Base-by-base conservation (phyloP, 2,329 filamentous ascomycete species). In the Sclerotiophoma versabilis region DNA sequence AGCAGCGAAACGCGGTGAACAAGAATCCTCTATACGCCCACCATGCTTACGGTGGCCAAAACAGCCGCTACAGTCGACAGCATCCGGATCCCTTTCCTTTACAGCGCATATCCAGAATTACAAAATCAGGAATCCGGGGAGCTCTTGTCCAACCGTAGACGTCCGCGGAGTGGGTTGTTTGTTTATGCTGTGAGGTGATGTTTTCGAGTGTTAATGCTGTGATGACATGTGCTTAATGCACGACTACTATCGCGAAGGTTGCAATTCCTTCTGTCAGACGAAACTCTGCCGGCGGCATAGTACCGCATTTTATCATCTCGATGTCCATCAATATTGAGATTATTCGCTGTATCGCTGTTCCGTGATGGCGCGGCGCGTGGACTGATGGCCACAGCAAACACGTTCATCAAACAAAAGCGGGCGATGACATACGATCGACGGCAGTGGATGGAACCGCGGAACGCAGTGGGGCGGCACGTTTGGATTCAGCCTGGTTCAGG, bases 391-490 rank as follows among this genome's bases (percentile, higher is more conserved):
- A 17, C 34, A 20, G 29, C 7, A 39, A 39, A 25, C 29, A 27
- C 41, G 29, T 46, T 22, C 27, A 36, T 19, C 4, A 39, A 53
- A 36, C 36, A 46, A 49, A 48, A 49, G 50, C 44, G 50, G 38
- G 14, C 33, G 14, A 49, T 54, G 50, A 54, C 50, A 54, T 47
- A 54, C 44, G 38, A 54, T 54, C 50, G 50, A 54, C 50, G 34
- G 20, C 17, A 15, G 15, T 36, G 29, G 36, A 45, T 33, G 33
- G 43, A 43, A 33, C 37, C 15, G 26, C 50, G 44, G 44, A 43
- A 25, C 26, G 26, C 14, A 15, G 50, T 54, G 50, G 50, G 44
- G 50, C 50, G 12, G 37, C 50, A 32, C 50, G 32, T 46, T 52
- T 47, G 19, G n/a, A n/a, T n/a, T n/a, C n/a, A n/a, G n/a, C n/a